Evolutionary conservation across 2,329 filamentous ascomycete species (phyloP).

Genomic region (Neofusicoccum kwambonambiense): DNA sequence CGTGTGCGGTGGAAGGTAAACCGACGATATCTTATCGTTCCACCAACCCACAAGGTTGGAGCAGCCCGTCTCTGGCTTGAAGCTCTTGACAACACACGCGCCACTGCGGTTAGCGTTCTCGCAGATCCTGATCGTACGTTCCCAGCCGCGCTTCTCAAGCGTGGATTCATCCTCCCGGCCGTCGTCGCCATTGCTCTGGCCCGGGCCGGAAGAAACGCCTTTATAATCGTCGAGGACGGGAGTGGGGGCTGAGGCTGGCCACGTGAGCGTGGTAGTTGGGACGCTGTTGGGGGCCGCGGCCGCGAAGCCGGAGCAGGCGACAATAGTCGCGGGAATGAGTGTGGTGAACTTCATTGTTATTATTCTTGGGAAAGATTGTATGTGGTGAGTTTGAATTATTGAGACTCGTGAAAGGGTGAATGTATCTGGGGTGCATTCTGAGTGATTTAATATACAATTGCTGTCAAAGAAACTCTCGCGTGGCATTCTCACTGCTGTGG

Average conservation of each 20-base stretch:
- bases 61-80: not conserved
- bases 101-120: not conserved
- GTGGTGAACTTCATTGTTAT: not conserved
- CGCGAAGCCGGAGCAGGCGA: not conserved
- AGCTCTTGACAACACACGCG: not conserved
- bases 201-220: not conserved
- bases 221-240: not conserved
- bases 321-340: not conserved
- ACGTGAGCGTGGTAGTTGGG: not conserved
- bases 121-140: not conserved
- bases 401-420: no score
- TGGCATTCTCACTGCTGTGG: not conserved
- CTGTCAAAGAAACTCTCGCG: not conserved
- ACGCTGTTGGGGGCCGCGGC: not conserved
- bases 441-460: not conserved
- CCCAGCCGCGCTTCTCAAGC: conserved; percentile 3
- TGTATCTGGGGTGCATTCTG: not conserved
- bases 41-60: not conserved
- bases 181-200: not conserved
- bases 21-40: not conserved
- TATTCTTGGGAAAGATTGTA: not conserved
- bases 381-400: not conserved
- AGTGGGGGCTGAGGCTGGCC: not conserved
- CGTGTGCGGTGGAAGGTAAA: not conserved
- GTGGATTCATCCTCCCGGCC: not conserved